Evolutionary conservation across 2,329 filamentous ascomycete genomes (phyloP).

Genomic region (Venturia aucupariae): DNA sequence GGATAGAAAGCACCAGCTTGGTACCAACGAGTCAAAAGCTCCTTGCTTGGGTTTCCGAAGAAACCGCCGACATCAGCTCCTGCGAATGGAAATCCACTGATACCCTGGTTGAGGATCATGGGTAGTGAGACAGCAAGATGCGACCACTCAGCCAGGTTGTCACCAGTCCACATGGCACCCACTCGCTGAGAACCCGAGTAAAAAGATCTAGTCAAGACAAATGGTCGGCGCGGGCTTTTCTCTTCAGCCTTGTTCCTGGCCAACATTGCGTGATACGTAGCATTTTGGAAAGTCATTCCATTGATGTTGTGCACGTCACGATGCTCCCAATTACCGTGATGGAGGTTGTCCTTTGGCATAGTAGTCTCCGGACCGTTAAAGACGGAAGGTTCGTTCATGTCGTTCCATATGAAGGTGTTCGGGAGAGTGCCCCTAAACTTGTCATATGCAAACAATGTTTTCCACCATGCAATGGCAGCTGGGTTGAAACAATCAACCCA

Average conservation of each 20-base stretch:
- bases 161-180: slow-evolving; percentile 97
- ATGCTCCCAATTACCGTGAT: slow-evolving; percentile 88
- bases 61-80: slow-evolving; percentile 96
- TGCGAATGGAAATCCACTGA: slow-evolving; percentile 86
- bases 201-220: slow-evolving; percentile 87
- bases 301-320: slow-evolving; percentile 94
- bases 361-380: slow-evolving; percentile 98
- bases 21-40: slow-evolving; percentile 90
- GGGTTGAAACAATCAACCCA: slow-evolving; percentile 97
- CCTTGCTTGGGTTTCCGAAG: slow-evolving; percentile 92
- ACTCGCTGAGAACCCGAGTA: slow-evolving; percentile 83
- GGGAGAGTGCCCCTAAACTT: slow-evolving; percentile 75
- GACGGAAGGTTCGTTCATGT: slow-evolving; percentile 99
- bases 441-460: slow-evolving; percentile 74
- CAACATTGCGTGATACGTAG: slow-evolving; percentile 76
- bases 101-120: slow-evolving; percentile 88
- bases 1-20: slow-evolving; percentile 95
- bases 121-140: slow-evolving; percentile 84
- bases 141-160: slow-evolving; percentile 89
- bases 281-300: slow-evolving; percentile 90
- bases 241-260: slow-evolving; percentile 74
- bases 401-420: slow-evolving; percentile 96
- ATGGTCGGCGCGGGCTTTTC: slow-evolving; percentile 60
- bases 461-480: slow-evolving; percentile 88
- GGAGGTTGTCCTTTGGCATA: slow-evolving; percentile 97